Evolutionary conservation across 768 basidiomycete genomes (phyloP).

Genomic region (Phlebiopsis flavidoalba): DNA sequence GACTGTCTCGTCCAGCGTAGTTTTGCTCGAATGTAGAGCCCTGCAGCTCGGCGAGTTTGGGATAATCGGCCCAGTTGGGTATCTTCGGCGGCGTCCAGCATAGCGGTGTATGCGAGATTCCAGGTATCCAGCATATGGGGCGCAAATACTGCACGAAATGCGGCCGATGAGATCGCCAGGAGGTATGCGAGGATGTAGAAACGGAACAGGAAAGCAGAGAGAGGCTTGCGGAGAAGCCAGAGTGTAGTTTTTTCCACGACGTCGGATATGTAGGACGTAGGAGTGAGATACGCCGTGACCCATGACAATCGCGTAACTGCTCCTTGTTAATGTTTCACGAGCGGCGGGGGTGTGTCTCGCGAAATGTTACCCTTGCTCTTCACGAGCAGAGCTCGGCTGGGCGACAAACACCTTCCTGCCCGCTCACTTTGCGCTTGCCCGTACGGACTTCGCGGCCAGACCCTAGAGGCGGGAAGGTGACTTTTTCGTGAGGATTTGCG

Average conservation of each 20-base stretch:
- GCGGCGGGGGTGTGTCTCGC: constrained; percentile 1
- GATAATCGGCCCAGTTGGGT: constrained; percentile 55
- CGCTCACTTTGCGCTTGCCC: constrained; percentile 10
- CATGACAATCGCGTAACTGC: constrained; percentile 15
- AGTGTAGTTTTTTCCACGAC: constrained; percentile 44
- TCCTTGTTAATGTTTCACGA: constrained; percentile 17
- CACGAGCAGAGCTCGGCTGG: constrained; percentile 3
- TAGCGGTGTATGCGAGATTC: constrained; percentile 42
- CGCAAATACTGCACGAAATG: constrained; percentile 41
- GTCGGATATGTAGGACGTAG: constrained; percentile 39
- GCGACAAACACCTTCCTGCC: constrained; percentile 8
- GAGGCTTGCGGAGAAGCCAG: constrained; percentile 47
- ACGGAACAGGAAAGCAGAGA: constrained; percentile 49
- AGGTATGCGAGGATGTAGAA: constrained; percentile 46
- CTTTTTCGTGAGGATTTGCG: constrained; percentile 9
- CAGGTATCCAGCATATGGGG: constrained; percentile 61
- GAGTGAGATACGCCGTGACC: constrained; percentile 18
- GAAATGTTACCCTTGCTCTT: background rate
- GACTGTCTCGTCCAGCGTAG: constrained; percentile 52
- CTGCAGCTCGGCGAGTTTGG: constrained; percentile 54
- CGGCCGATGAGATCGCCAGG: constrained; percentile 33
- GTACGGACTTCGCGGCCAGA: background rate
- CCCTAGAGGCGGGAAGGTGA: constrained; percentile 2
- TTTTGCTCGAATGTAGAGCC: constrained; percentile 56
- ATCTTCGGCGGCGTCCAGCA: constrained; percentile 29